A percentile compares a stretch with the other conserved stretches of the same genome.
These are phyloP conservation scores for Pichia sp. DNA, from an alignment of 1,139 yeast genomes.

Conservation along the genomic window DNA sequence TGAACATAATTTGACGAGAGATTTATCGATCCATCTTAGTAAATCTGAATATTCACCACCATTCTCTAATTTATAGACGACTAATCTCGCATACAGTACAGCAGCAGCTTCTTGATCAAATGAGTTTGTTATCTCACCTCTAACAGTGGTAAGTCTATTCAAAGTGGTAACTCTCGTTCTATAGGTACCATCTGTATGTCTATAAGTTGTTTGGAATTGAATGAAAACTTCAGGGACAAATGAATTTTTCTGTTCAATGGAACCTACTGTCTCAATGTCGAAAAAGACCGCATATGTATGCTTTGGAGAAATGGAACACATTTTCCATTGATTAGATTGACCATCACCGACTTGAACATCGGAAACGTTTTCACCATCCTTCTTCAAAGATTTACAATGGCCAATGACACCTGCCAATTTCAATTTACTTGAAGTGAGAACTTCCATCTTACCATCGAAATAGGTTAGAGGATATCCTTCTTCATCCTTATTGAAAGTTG, in stretches of 20 bases:
- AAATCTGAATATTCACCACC: slow-evolving; percentile 48
- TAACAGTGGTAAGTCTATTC: slow-evolving; percentile 28
- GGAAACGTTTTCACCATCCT: slow-evolving; percentile 60
- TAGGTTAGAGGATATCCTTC: slow-evolving; percentile 85
- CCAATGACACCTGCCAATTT: slow-evolving; percentile 93
- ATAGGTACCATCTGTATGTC: slow-evolving; percentile 74
- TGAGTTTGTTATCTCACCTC: slow-evolving; percentile 39
- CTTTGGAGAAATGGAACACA: slow-evolving; percentile 77
- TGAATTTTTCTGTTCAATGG: slow-evolving; percentile 28
- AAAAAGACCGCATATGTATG: slow-evolving; percentile 85
- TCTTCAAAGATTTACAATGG: slow-evolving; percentile 72
- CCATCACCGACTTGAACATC: slow-evolving; percentile 94
- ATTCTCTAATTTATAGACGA: slow-evolving; percentile 78
- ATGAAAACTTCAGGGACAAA: slow-evolving; percentile 48
- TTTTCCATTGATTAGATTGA: slow-evolving; percentile 80
- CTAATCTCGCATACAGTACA: slow-evolving; percentile 88
- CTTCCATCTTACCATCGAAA: slow-evolving; percentile 77
- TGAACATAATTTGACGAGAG: slow-evolving; percentile 75
- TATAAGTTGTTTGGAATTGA: slow-evolving; percentile 72
- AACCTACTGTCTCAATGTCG: slow-evolving; percentile 57
- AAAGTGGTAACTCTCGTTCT: slow-evolving; percentile 86
- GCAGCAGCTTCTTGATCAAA: slow-evolving; percentile 99
- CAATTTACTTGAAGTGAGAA: slow-evolving; percentile 82
- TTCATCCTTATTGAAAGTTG: slow-evolving; percentile 79
- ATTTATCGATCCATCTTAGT: slow-evolving; percentile 80